phyloP scores from a whole-genome alignment of 768 basidiomycete genomes.

The Leccinum sublutescens region DNA sequence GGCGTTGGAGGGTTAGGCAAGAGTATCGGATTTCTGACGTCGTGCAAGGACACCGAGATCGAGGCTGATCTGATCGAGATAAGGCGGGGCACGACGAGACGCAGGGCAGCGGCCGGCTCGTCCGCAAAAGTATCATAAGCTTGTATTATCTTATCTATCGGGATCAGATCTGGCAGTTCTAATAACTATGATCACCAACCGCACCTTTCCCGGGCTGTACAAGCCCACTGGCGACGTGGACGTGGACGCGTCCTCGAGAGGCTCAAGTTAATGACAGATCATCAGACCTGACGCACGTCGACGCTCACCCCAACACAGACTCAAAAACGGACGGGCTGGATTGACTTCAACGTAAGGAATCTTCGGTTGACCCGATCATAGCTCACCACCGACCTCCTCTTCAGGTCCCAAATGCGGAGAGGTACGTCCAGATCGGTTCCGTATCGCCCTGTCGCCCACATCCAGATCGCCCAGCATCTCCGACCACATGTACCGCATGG shows the following conservation, averaged over 20 bases:
- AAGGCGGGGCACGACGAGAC: constrained; percentile 66
- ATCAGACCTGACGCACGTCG: neutral
- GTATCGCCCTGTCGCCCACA: neutral
- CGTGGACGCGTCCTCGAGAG: constrained; percentile 73
- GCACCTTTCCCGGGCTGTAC: constrained; percentile 63
- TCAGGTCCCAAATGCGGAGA: constrained; percentile 80
- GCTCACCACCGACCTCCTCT: constrained; percentile 2
- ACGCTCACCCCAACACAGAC: constrained; percentile 48
- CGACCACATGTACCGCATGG: constrained; percentile 52
- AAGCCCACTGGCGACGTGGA: constrained; percentile 48
- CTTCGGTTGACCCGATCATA: neutral
- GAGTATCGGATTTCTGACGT: constrained; percentile 55
- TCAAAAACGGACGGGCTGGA: constrained; percentile 95
- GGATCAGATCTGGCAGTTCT: constrained; percentile 16
- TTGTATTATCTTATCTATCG: constrained; percentile 31
- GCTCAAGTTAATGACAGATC: constrained; percentile 62
- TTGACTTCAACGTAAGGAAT: constrained; percentile 59
- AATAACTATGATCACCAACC: constrained; percentile 22
- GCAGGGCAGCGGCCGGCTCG: constrained; percentile 32
- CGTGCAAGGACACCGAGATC: constrained; percentile 65
- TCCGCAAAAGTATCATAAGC: constrained; percentile 31
- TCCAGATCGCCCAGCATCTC: constrained; percentile 57
- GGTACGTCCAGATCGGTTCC: constrained; percentile 40
- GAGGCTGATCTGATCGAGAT: constrained; percentile 80
- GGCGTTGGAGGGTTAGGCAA: constrained; percentile 69